phyloP scores from a whole-genome alignment of 441 rosid species.

The Arabidopsis lyrata region DNA sequence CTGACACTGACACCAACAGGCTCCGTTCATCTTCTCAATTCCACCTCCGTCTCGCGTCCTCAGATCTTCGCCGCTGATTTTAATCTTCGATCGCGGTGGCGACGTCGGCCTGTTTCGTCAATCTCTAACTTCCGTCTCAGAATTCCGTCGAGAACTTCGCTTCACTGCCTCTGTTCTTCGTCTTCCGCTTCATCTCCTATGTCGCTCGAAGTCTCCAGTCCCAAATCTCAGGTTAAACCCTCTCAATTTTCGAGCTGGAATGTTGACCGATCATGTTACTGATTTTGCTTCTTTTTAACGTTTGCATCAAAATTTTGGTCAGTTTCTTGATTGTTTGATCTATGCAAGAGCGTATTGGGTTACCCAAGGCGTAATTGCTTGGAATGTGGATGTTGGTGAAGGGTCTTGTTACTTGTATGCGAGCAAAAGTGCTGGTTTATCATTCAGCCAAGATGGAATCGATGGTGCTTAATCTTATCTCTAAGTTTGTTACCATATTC shows the following conservation, averaged over 20 bases:
- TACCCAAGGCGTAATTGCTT: slow-evolving; percentile 66
- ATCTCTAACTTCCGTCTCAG: slow-evolving; percentile 30
- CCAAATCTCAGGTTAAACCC: slow-evolving; percentile 54
- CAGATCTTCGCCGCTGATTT: slow-evolving; percentile 18
- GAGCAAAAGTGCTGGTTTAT: slow-evolving; percentile 64
- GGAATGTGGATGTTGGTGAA: slow-evolving; percentile 75
- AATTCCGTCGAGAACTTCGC: slow-evolving; percentile 20
- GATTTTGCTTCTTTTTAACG: no score
- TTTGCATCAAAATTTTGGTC: no score
- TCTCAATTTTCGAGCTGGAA: background rate
- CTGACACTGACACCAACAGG: slow-evolving; percentile 20
- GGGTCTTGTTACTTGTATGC: slow-evolving; percentile 80
- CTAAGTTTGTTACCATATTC: slow-evolving; percentile 19
- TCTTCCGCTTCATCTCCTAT: slow-evolving; percentile 49
- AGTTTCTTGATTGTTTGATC: slow-evolving; percentile 63
- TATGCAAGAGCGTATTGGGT: slow-evolving; percentile 85
- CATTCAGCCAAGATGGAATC: slow-evolving; percentile 59
- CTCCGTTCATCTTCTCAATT: slow-evolving; percentile 39
- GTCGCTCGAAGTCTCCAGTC: slow-evolving; percentile 52
- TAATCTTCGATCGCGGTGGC: slow-evolving; percentile 24
- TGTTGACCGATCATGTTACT: slow-evolving; percentile 24
- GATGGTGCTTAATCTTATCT: slow-evolving; percentile 56
- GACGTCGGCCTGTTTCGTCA: slow-evolving; percentile 19
- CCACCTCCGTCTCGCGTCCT: slow-evolving; percentile 28
- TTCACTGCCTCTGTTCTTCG: slow-evolving; percentile 51